These are phyloP conservation scores for Dactylellina leptospora DNA, from an alignment of 2,329 filamentous ascomycete species.

Conservation along the genomic window DNA sequence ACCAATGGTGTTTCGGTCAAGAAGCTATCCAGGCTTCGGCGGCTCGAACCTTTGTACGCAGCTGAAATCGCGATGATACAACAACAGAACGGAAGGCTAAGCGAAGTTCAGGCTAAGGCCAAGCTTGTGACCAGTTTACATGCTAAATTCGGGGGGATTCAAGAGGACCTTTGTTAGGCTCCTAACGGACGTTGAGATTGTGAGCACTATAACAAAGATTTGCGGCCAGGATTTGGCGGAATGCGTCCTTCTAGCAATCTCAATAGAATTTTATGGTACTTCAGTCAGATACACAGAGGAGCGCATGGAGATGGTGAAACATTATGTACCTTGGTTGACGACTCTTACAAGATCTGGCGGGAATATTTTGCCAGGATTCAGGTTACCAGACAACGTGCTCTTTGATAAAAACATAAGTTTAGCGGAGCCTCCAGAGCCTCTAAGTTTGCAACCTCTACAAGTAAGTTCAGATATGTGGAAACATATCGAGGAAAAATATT, in stretches of 20 bases:
- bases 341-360: background rate
- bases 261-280: constrained; percentile 1
- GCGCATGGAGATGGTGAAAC: background rate
- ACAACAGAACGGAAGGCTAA: background rate
- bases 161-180: constrained; percentile 7
- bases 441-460: background rate
- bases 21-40: background rate
- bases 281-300: constrained; percentile 2
- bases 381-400: background rate
- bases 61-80: background rate
- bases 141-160: background rate
- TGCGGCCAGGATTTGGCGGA: background rate
- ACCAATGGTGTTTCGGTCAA: background rate
- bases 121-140: constrained; percentile 5
- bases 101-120: background rate
- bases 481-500: constrained; percentile 8
- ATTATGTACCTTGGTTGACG: constrained; percentile 1
- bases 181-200: constrained; percentile 8
- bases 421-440: background rate
- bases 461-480: background rate
- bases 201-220: background rate
- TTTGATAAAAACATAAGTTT: background rate
- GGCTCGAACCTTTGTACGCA: background rate
- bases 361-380: background rate
- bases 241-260: background rate